Percentiles rank a stretch among this genome's conserved stretches.
phyloP scores from a whole-genome alignment of 768 basidiomycete genomes.

The Phaffia australis region DNA sequence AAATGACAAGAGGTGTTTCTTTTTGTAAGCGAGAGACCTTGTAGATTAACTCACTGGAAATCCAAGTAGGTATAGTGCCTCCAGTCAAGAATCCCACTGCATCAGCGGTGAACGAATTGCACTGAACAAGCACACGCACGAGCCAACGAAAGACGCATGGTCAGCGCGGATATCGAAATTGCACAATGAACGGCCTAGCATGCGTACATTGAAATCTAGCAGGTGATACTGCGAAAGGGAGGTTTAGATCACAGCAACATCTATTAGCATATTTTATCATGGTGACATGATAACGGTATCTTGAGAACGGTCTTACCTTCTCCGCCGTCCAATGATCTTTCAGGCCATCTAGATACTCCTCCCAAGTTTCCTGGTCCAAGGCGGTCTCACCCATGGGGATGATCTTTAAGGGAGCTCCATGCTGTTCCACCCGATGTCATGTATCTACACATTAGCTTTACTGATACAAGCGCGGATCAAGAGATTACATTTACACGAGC shows the following conservation, averaged over 20 bases:
- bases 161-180: background rate
- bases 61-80: slow-evolving; percentile 63
- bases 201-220: slow-evolving; percentile 53
- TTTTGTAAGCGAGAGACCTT: background rate
- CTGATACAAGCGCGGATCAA: background rate
- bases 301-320: slow-evolving; percentile 47
- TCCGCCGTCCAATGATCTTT: slow-evolving; percentile 74
- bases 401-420: slow-evolving; percentile 60
- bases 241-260: slow-evolving; percentile 4
- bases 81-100: slow-evolving; percentile 79
- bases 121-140: slow-evolving; percentile 33
- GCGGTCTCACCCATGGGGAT: slow-evolving; percentile 68
- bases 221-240: slow-evolving; percentile 58
- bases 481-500: background rate
- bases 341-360: slow-evolving; percentile 70
- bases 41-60: slow-evolving; percentile 52
- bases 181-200: background rate
- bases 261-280: background rate
- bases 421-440: slow-evolving; percentile 41
- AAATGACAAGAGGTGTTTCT: background rate
- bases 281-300: too few relatives aligned
- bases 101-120: slow-evolving; percentile 88
- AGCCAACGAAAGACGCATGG: background rate
- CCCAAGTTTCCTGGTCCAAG: slow-evolving; percentile 72
- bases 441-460: background rate